Evolutionary conservation across 2,329 filamentous ascomycete species (phyloP), one percentile per base, ranked within the genome.

Genomic region (Alternaria triticina): DNA sequence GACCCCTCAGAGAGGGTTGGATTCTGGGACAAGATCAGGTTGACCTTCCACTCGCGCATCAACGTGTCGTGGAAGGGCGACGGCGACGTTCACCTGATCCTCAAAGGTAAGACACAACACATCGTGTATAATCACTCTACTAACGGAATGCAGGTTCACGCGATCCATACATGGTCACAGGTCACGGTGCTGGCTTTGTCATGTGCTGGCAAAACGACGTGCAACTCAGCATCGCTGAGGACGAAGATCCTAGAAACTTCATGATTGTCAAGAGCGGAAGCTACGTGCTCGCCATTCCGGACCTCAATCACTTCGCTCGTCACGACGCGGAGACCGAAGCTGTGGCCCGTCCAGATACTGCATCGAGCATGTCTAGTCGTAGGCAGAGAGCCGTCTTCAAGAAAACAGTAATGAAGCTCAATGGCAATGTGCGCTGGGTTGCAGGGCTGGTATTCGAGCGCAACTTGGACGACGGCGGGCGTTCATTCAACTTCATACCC

Each of bases 201-300:
- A 97, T 99, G 94, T 98, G 96, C 79, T 99, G 95, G 95, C 91
- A 96, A 56, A 96, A 94, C 73, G 92, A 97, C 78, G 94, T 99
- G 40, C 89, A 88, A 64, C 96, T 93, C 89, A 91, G 90, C 64
- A 89, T 99, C 55, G 91, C 94, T 61, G 89, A 90, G 55, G 90
- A 93, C 55, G 89, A 96, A 70, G 92, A 99, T 72, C 94, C 96
- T 0, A 92, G 92, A 76, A 91, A 92, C 63, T 96, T 99, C 80
- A 96, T 99, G 91, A 94, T 91, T 1, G 94, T 99, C 5, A 93
- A 97, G 67, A 97, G 95, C 78, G 94, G 94, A 55, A 95, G 97
- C 79, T 99, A 96, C 75, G 91, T 99, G 12, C 87, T 98, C 57
- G 96, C 96, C 4, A 89, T 99, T 59, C 96, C 96, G 0, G 96